Percentiles rank a stretch among this genome's conserved stretches.
phyloP scores from a whole-genome alignment of 257 asterid genomes.

The Capsicum chinense region DNA sequence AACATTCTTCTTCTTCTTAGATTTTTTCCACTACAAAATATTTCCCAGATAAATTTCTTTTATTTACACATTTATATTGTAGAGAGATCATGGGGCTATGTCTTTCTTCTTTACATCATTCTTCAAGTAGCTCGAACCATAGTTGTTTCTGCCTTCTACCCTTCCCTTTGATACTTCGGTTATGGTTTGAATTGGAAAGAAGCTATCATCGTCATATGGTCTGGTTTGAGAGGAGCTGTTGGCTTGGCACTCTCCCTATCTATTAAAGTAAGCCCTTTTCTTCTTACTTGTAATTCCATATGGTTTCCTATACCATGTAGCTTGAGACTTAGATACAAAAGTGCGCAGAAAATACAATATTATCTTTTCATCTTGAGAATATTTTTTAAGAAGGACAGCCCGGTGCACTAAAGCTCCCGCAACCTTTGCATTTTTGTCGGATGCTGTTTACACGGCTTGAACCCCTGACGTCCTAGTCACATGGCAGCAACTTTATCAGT shows the following conservation, averaged over 20 bases:
- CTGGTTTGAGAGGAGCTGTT: constrained; percentile 36
- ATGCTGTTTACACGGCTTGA: no score
- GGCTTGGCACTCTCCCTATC: constrained; percentile 34
- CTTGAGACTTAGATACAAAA: constrained; percentile 1
- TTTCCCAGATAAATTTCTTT: background rate
- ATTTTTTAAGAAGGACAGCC: no score
- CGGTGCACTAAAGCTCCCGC: no score
- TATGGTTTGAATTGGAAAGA: constrained; percentile 37
- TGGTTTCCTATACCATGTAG: background rate
- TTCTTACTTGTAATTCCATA: background rate
- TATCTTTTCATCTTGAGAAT: background rate
- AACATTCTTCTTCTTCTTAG: background rate
- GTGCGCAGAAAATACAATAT: background rate
- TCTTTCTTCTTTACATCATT: constrained; percentile 29
- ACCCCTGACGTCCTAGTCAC: no score
- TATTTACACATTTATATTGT: background rate
- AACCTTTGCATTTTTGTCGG: no score
- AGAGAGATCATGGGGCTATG: constrained; percentile 29
- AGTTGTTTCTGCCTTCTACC: constrained; percentile 25
- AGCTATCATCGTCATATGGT: constrained; percentile 31
- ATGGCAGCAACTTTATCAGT: no score
- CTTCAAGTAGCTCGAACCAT: constrained; percentile 27
- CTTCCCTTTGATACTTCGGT: constrained; percentile 28
- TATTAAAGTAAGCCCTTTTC: constrained; percentile 26
- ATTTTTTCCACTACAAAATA: background rate